These are phyloP conservation scores for Trypanosoma theileri DNA, from an alignment of 208 protist species.

Conservation along the genomic window DNA sequence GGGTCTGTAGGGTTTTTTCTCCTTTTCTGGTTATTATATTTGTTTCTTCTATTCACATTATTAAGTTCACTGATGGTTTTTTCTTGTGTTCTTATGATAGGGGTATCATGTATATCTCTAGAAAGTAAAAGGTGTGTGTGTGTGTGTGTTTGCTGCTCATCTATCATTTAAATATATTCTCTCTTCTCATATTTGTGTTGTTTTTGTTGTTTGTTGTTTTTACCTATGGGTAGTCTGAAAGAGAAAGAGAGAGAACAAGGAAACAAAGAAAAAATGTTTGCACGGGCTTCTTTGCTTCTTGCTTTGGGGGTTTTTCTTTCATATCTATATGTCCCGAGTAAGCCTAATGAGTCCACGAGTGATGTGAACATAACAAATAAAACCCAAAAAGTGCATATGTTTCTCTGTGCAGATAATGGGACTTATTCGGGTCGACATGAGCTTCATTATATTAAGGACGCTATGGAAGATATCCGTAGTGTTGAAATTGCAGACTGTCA, in stretches of 20 bases:
- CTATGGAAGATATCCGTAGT: constrained; percentile 39
- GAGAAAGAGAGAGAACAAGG: neutral
- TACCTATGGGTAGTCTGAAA: neutral
- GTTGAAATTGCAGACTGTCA: constrained; percentile 37
- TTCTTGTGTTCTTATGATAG: neutral
- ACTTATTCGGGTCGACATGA: constrained; percentile 58
- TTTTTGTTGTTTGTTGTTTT: neutral
- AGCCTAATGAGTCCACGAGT: neutral
- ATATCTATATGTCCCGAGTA: neutral
- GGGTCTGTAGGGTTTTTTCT: no score
- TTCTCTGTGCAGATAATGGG: constrained; percentile 59
- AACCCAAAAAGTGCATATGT: constrained; percentile 32
- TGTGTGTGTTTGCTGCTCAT: neutral
- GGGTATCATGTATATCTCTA: neutral
- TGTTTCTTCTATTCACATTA: no score
- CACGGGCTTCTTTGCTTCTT: neutral
- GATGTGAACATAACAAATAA: neutral
- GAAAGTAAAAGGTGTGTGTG: neutral
- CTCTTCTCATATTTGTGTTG: neutral
- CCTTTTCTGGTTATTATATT: no score
- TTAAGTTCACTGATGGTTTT: no score
- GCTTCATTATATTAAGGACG: constrained; percentile 43
- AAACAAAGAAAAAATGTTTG: neutral
- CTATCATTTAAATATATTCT: neutral
- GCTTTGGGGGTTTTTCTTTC: neutral